Base-by-base conservation (phyloP, 73 alveolate species). In the Diophrys sp. region DNA sequence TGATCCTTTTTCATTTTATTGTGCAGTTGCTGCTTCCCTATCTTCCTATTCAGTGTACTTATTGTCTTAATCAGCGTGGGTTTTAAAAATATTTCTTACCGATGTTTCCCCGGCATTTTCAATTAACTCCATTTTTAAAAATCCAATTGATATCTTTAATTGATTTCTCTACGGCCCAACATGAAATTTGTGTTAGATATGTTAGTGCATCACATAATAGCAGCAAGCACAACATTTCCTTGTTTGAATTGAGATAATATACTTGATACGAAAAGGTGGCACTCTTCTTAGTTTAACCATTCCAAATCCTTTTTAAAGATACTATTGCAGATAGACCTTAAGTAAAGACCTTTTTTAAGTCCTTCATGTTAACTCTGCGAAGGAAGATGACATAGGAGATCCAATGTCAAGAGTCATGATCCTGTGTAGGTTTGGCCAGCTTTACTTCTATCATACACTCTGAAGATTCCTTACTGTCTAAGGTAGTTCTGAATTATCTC, bases 161-260 rank as follows among this genome's bases (percentile, higher is more conserved):
- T n/a, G 56, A 94, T 77, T 44, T 92, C 93, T 29, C 98, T 97
- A 69, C 97, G 96, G 23, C 93, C 98, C 56, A 94, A 66, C 95
- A 94, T 88, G 31, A 87, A 91, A 44, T 87, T 96, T 69, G 98
- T 97, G 84, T 94, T 94, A 32, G 96, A 86, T 55, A 97, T 94
- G 85, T 94, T 94, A 26, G 98, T 94, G 89, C 98, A 94, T 54
- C 96, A 90, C 1, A 97, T 94, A 72, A 94, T 94, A 69, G 98
- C 98, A 33, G 97, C 96, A 31, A 89, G 82, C 54, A 88, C 98
- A 24, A 93, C 91, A 56, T 95, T 87, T 28, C 96, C 96, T 56
- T 91, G 97, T 55, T 79, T 66, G 24, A 94, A 82, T 32, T 74
- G 71, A 79, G 81, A 91, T 25, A 80, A 73, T 25, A 77, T 71